phyloP scores from a whole-genome alignment of 2,329 filamentous ascomycete species.

The Colletotrichum sublineola region DNA sequence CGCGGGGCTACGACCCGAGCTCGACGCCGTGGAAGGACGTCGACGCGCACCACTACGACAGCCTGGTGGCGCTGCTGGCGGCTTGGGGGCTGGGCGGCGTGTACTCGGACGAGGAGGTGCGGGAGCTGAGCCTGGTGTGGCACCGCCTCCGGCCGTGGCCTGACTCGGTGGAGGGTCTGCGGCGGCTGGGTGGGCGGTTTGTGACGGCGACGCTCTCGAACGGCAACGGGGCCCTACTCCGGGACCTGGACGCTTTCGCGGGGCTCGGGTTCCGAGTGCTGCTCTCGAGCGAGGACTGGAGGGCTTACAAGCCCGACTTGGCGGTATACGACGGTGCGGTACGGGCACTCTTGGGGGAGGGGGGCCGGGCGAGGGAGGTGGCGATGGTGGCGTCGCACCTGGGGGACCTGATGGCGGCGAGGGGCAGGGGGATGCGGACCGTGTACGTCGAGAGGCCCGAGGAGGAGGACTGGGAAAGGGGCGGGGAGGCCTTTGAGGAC shows the following conservation, averaged over 20 bases:
- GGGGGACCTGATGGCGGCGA: slow-evolving; percentile 75
- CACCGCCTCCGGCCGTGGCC: slow-evolving; percentile 79
- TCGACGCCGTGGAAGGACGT: slow-evolving; percentile 73
- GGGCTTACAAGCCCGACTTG: slow-evolving; percentile 80
- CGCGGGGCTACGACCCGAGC: slow-evolving; percentile 62
- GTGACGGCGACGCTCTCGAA: slow-evolving; percentile 79
- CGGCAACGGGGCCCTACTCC: slow-evolving; percentile 76
- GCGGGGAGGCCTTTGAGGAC: slow-evolving; percentile 64
- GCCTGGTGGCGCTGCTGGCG: slow-evolving; percentile 70
- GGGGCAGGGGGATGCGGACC: slow-evolving; percentile 73
- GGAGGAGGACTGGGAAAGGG: slow-evolving; percentile 74
- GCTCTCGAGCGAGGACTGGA: slow-evolving; percentile 78
- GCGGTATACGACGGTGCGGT: slow-evolving; percentile 78
- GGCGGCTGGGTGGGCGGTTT: slow-evolving; percentile 64
- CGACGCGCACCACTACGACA: slow-evolving; percentile 77
- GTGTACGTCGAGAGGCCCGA: slow-evolving; percentile 78
- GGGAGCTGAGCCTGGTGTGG: slow-evolving; percentile 77
- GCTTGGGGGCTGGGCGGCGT: slow-evolving; percentile 69
- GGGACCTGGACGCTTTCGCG: slow-evolving; percentile 72
- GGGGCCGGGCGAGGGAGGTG: slow-evolving; percentile 70
- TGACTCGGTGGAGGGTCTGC: slow-evolving; percentile 71
- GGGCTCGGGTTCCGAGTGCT: slow-evolving; percentile 72
- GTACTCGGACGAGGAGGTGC: slow-evolving; percentile 75
- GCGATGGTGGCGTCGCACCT: slow-evolving; percentile 85
- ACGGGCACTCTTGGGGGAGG: slow-evolving; percentile 58